Percentiles rank a stretch among this genome's conserved stretches.
Evolutionary conservation across 2,329 filamentous ascomycete genomes (phyloP).

Genomic region (Aureobasidium sp.): DNA sequence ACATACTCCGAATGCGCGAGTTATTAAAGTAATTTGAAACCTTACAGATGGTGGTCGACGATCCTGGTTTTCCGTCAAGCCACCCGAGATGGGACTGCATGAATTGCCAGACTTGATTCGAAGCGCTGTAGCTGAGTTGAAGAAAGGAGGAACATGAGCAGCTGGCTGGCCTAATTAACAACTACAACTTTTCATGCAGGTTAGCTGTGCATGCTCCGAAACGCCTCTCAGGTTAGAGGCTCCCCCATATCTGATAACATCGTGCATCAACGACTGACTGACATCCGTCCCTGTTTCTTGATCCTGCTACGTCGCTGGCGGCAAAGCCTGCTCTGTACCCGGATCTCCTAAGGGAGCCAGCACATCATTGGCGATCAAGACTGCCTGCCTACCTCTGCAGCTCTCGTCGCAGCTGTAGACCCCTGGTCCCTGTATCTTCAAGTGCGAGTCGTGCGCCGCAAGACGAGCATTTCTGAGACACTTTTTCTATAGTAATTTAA

Average conservation of each 20-base stretch:
- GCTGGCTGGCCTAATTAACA: background rate
- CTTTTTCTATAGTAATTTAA: slow-evolving; percentile 5
- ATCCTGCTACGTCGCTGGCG: background rate
- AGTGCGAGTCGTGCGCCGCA: slow-evolving; percentile 1
- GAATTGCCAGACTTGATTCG: slow-evolving; percentile 3
- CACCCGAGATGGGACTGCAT: slow-evolving; percentile 5
- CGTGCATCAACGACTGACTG: background rate
- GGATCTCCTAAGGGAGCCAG: background rate
- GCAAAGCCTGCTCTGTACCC: background rate
- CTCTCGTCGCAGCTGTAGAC: background rate
- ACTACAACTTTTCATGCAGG: background rate
- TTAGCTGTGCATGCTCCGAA: background rate
- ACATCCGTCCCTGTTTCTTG: background rate
- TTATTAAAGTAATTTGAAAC: slow-evolving; percentile 4
- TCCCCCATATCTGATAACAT: slow-evolving; percentile 3
- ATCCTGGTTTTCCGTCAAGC: slow-evolving; percentile 12
- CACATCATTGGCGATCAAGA: slow-evolving; percentile 12
- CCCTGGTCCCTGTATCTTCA: background rate
- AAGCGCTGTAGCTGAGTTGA: background rate
- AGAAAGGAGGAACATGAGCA: background rate
- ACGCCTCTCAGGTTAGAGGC: background rate
- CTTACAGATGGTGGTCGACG: background rate
- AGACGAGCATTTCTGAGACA: slow-evolving; percentile 7
- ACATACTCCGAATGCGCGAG: background rate
- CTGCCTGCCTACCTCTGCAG: background rate